These are phyloP conservation scores for Phytophthora foliorum DNA, from an alignment of 352 stramenopile species.

Conservation along the genomic window DNA sequence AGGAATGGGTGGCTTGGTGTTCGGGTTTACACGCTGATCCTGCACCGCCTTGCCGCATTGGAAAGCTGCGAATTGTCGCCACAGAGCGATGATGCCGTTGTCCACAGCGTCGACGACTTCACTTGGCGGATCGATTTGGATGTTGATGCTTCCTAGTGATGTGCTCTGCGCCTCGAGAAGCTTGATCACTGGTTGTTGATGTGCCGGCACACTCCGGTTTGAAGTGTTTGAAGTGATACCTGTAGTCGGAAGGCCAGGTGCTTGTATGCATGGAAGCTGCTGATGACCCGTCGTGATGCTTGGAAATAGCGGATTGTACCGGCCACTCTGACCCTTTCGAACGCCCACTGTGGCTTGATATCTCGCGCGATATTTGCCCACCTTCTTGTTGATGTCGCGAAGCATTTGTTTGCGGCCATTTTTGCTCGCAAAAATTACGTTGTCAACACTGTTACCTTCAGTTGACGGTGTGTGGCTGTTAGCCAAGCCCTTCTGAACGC, in stretches of 20 bases:
- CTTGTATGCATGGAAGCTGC: neutral
- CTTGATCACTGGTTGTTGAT: neutral
- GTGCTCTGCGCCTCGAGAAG: conserved; percentile 5
- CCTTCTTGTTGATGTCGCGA: neutral
- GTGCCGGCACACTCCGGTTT: neutral
- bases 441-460: conserved; percentile 21
- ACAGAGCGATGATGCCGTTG: conserved; percentile 9
- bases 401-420: conserved; percentile 28
- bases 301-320: conserved; percentile 11
- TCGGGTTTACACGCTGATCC: conserved; percentile 3
- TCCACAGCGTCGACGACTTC: conserved; percentile 10
- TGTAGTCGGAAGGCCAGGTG: neutral
- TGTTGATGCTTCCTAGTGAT: conserved; percentile 7
- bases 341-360: conserved; percentile 15
- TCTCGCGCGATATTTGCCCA: conserved; percentile 7
- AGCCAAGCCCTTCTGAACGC: conserved; percentile 24
- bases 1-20: conserved; percentile 21
- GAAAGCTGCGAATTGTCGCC: conserved; percentile 13
- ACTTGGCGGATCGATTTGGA: conserved; percentile 1
- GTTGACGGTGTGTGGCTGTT: conserved; percentile 13
- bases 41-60: conserved; percentile 14
- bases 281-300: neutral
- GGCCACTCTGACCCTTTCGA: conserved; percentile 7
- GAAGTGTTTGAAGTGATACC: neutral
- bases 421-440: conserved; percentile 22